phyloP scores from a whole-genome alignment of 495 filamentous ascomycete genomes.

The Margaritispora aquatica region DNA sequence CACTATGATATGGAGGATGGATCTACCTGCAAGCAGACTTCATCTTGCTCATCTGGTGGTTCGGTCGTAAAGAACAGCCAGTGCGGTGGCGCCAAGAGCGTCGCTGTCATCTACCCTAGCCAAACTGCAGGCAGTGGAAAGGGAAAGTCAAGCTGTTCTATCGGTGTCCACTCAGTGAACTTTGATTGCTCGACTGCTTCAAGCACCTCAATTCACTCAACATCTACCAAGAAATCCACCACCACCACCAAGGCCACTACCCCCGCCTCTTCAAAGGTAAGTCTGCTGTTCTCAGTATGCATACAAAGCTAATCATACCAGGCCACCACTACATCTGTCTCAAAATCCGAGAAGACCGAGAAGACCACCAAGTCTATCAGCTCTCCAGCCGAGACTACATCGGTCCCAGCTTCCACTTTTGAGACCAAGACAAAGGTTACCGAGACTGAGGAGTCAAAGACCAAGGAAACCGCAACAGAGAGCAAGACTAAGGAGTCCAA shows the following conservation, averaged over 20 bases:
- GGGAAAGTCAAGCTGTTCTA: constrained; percentile 50
- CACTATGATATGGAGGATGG: constrained; percentile 78
- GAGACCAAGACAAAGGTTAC: background rate
- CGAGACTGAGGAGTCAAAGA: background rate
- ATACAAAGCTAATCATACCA: background rate
- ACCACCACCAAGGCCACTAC: constrained; percentile 18
- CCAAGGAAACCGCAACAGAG: too few species aligned
- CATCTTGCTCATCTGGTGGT: constrained; percentile 56
- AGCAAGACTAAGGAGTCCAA: background rate
- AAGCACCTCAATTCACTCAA: constrained; percentile 34
- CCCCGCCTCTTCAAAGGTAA: constrained; percentile 9
- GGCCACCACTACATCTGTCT: constrained; percentile 21
- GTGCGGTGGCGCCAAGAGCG: constrained; percentile 82
- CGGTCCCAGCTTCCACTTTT: background rate
- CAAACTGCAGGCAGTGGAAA: constrained; percentile 36
- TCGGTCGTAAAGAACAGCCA: constrained; percentile 70
- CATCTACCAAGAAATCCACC: constrained; percentile 2
- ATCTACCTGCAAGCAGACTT: constrained; percentile 67
- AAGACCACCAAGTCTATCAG: background rate
- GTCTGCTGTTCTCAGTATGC: background rate
- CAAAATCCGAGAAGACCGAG: background rate
- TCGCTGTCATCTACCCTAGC: constrained; percentile 66
- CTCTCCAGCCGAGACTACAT: background rate
- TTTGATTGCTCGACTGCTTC: constrained; percentile 62
- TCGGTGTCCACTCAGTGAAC: constrained; percentile 69